Percentiles rank a stretch among this genome's conserved stretches.
Evolutionary conservation across 164 flowering plant genomes (phyloP).

Genomic region (Chloranthus sessilifolius): DNA sequence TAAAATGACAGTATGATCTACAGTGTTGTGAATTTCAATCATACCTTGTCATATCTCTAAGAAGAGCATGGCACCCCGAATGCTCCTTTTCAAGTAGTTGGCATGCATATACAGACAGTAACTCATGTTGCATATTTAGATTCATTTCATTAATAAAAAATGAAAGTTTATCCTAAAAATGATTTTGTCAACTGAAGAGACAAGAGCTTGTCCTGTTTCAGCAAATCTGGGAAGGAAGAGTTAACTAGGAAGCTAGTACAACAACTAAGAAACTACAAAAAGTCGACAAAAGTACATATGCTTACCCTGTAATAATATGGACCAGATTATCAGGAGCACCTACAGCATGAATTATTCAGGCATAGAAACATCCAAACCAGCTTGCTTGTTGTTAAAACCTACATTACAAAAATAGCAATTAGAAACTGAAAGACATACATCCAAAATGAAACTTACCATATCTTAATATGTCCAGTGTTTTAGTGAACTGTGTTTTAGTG

Average conservation of each 20-base stretch:
- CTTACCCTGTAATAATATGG: constrained; percentile 93
- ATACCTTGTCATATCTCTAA: constrained; percentile 86
- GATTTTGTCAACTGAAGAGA: constrained; percentile 93
- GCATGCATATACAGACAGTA: constrained; percentile 32
- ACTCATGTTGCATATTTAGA: constrained; percentile 24
- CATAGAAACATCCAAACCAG: constrained; percentile 96
- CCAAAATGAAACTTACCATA: no score
- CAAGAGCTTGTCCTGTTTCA: constrained; percentile 96
- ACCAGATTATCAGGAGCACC: constrained; percentile 97
- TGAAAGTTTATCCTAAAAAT: no score
- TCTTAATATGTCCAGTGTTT: no score
- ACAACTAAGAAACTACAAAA: neutral
- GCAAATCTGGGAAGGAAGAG: constrained; percentile 60
- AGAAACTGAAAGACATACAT: no score
- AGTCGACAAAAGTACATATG: constrained; percentile 6
- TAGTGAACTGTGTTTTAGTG: constrained; percentile 25
- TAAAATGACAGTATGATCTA: no score
- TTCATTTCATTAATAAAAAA: no score
- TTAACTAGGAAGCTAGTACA: neutral
- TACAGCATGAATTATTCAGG: constrained; percentile 85
- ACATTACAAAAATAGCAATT: no score
- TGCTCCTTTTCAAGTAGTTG: constrained; percentile 84
- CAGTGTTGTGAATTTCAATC: no score
- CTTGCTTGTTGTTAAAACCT: constrained; percentile 99
- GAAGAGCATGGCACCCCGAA: constrained; percentile 83